A percentile compares a stretch with the other conserved stretches of the same genome.
Evolutionary conservation across 768 basidiomycete species (phyloP).

Genomic region (Macrolepiota albuminosa): DNA sequence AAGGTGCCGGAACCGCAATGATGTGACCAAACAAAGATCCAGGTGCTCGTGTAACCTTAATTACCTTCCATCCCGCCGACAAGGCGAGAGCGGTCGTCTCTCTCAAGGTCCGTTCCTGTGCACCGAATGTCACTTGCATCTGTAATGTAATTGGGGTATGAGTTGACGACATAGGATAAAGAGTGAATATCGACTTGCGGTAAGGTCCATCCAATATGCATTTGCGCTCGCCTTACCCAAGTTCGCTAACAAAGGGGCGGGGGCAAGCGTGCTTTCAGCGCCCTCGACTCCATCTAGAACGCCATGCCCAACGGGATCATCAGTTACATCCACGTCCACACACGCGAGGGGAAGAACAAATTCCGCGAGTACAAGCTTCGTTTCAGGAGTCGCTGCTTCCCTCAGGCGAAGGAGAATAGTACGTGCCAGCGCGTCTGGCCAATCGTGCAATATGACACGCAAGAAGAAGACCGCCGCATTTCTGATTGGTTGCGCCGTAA

Average conservation of each 20-base stretch:
- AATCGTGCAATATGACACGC: slow-evolving; percentile 72
- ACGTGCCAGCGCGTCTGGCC: slow-evolving; percentile 59
- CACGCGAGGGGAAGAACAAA: slow-evolving; percentile 69
- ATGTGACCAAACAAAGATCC: slow-evolving; percentile 71
- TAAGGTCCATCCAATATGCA: slow-evolving; percentile 68
- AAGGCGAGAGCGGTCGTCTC: slow-evolving; percentile 51
- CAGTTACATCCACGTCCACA: slow-evolving; percentile 37
- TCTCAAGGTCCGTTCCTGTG: slow-evolving; percentile 65
- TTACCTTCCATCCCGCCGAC: slow-evolving; percentile 59
- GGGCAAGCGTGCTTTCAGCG: slow-evolving; percentile 47
- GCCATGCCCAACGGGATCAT: slow-evolving; percentile 13
- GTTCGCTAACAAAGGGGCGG: slow-evolving; percentile 65
- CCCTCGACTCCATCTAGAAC: slow-evolving; percentile 42
- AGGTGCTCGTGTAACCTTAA: slow-evolving; percentile 49
- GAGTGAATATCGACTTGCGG: slow-evolving; percentile 33
- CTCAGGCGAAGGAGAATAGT: slow-evolving; percentile 40
- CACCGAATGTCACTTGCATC: slow-evolving; percentile 70
- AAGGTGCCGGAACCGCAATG: slow-evolving; percentile 54
- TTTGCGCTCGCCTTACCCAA: slow-evolving; percentile 68
- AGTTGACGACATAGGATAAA: not conserved
- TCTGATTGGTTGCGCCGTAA: slow-evolving; percentile 52
- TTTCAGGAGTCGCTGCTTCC: slow-evolving; percentile 44
- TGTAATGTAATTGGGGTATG: slow-evolving; percentile 18
- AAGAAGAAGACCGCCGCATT: slow-evolving; percentile 63
- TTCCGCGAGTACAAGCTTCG: slow-evolving; percentile 66